Evolutionary conservation across 768 basidiomycete species (phyloP), one percentile per base, ranked within the genome.

Genomic region (Mycena kentingensis): DNA sequence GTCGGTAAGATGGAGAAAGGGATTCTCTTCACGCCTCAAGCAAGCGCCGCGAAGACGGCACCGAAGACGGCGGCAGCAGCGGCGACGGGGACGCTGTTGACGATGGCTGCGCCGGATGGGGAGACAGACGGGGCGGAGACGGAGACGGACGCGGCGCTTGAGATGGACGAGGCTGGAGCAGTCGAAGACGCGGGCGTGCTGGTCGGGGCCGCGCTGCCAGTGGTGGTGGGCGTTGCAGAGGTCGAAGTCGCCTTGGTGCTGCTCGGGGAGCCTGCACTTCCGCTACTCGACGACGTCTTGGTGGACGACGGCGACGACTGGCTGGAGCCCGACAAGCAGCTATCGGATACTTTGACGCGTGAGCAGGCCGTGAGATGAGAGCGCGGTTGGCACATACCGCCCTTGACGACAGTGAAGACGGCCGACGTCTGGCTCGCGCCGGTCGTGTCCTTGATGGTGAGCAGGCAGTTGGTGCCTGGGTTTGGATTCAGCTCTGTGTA

Each of bases 401-500:
- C 41, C 6, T 6, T n/a, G 52, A 6, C 18, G 38, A 53, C 25
- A 13, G 28, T 12, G 35, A 57, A 34, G 11, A 27, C 4, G 2
- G 51, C 47, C 2, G 51, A 53, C 19, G 21, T 49, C 48, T 57
- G 37, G n/a, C 22, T 3, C 5, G 5, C 0, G 7, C 56, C 56
- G 26, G 52, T 53, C 13, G 3, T 22, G 48, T 57, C 56, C 48
- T 39, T 46, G 38, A 57, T 49, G 43, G 29, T 46, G 38, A 57
- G 44, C 12, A 50, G 43, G 13, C 43, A 13, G 42, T 10, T 27
- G 1, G 27, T 28, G 36, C 52, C 53, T 49, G 34, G 15, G 6
- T 12, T 2, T 7, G n/a, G 22, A 10, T n/a, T 29, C 34, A 7
- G 19, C 2, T 24, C 4, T 11, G n/a, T 7, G 11, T 18, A 11